These are phyloP conservation scores for Amylocystis lapponica DNA, from an alignment of 768 basidiomycete genomes.

Conservation along the genomic window DNA sequence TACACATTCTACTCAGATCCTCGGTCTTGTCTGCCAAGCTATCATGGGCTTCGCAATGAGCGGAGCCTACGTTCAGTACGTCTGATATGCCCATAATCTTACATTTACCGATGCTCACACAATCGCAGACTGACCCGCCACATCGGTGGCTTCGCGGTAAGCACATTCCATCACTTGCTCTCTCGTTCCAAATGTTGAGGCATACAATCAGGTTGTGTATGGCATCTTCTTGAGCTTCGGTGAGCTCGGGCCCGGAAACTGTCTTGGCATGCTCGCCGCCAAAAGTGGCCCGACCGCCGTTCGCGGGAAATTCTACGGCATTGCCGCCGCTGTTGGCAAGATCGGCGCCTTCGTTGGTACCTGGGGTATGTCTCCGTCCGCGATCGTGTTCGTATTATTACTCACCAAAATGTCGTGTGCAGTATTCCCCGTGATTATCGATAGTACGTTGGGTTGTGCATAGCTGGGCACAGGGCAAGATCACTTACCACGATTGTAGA, in stretches of 20 bases:
- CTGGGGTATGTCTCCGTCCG: constrained; percentile 48
- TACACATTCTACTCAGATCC: constrained; percentile 47
- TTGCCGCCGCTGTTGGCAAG: constrained; percentile 84
- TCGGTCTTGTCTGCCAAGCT: constrained; percentile 61
- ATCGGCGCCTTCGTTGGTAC: constrained; percentile 80
- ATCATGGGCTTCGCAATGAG: constrained; percentile 87
- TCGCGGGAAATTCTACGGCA: constrained; percentile 81
- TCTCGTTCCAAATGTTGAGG: neutral
- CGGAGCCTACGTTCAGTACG: constrained; percentile 59
- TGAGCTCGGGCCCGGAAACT: constrained; percentile 86
- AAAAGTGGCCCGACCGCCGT: constrained; percentile 84
- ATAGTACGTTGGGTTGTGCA: constrained; percentile 30
- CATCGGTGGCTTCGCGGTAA: constrained; percentile 70
- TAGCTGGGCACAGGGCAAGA: neutral
- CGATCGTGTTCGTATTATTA: neutral
- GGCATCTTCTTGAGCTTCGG: constrained; percentile 90
- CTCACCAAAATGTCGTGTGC: neutral
- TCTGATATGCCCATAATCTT: neutral
- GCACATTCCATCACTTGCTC: constrained; percentile 13
- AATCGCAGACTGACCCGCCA: constrained; percentile 46
- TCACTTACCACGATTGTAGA: constrained; percentile 27
- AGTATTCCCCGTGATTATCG: constrained; percentile 67
- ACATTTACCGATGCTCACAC: neutral
- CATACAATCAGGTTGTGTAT: constrained; percentile 64
- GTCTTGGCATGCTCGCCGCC: constrained; percentile 76